A percentile compares a stretch with the other conserved stretches of the same genome.
Evolutionary conservation across 164 flowering plant genomes (phyloP).

Genomic region (Brasenia schreberi): DNA sequence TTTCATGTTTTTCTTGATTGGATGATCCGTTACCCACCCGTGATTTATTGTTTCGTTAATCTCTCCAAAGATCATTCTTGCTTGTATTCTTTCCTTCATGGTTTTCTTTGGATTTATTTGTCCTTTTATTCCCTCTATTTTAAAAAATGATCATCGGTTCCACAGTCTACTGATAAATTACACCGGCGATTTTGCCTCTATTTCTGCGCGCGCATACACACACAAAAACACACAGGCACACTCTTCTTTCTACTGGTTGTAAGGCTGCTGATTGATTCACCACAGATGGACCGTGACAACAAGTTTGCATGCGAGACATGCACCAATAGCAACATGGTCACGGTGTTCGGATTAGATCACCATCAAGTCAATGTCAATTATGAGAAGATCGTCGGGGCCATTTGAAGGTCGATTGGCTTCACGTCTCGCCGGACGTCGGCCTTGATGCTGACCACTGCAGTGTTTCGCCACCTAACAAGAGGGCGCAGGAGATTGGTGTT

Average conservation of each 20-base stretch:
- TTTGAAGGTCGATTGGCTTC: constrained; percentile 47
- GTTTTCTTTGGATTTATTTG: no score
- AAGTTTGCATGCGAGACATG: constrained; percentile 65
- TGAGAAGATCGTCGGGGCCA: constrained; percentile 59
- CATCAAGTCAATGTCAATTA: constrained; percentile 47
- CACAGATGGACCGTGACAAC: constrained; percentile 53
- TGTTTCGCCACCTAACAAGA: constrained; percentile 57
- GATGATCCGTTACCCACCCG: no score
- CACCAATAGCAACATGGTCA: constrained; percentile 63
- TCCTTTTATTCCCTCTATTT: constrained; percentile 32
- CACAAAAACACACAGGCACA: no score
- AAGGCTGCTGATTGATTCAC: constrained; percentile 63
- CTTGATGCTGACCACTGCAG: constrained; percentile 70
- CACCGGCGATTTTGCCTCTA: no score
- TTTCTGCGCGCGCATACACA: no score
- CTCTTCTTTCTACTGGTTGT: constrained; percentile 54
- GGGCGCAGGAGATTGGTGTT: constrained; percentile 62
- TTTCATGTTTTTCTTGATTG: no score
- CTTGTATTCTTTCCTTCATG: no score
- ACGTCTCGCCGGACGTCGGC: constrained; percentile 50
- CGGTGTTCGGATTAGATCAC: constrained; percentile 69
- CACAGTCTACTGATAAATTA: no score
- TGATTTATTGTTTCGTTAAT: no score
- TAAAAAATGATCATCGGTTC: no score
- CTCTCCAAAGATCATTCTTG: no score